Base-by-base conservation (phyloP, 768 basidiomycete species). In the Leccinum variicolor region DNA sequence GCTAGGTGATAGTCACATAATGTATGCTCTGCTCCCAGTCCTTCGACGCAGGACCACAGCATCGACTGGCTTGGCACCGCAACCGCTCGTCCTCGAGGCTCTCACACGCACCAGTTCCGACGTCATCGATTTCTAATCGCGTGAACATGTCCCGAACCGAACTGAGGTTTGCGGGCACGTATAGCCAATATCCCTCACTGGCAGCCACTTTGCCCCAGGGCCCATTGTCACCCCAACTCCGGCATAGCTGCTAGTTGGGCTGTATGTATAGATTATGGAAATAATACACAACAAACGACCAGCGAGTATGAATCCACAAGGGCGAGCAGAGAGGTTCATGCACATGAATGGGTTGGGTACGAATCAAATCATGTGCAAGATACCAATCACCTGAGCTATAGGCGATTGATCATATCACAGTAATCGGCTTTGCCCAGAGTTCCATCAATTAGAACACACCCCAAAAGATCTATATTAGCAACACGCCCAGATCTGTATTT, bases 101-200 rank as follows among this genome's bases (percentile, higher is more conserved):
- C 10, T 8, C 17, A n/a, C 36, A 51, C 43, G 7, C 23, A 45
- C 15, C 25, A 19, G n/a, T 23, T 17, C 21, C 26, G 33, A 64
- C 50, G 56, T 50, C 57, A 50, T 49, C 14, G 2, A 15, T 15
- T 21, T 52, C 15, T 33, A 23, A 49, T 28, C 17, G n/a, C 39
- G 39, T 48, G 34, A 29, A 29, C 48, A 43, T 54, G 53, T 47
- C 10, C 23, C 47, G 14, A n/a, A n/a, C 31, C 34, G 23, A 33
- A 33, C 34, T 11, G 49, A 60, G 29, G 23, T 15, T 14, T 48
- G 60, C 28, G 64, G 64, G 64, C 64, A 57, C 64, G 25, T 59
- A 57, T 63, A 3, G 64, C 64, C 11, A 56, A 57, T 66, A 57
- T 55, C 64, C 55, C 64, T 62, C 63, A n/a, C n/a, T n/a, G n/a